A percentile compares a stretch with the other conserved stretches of the same genome.
These are phyloP conservation scores for Colletotrichum siamense DNA, from an alignment of 2,329 filamentous ascomycete species.

Conservation along the genomic window DNA sequence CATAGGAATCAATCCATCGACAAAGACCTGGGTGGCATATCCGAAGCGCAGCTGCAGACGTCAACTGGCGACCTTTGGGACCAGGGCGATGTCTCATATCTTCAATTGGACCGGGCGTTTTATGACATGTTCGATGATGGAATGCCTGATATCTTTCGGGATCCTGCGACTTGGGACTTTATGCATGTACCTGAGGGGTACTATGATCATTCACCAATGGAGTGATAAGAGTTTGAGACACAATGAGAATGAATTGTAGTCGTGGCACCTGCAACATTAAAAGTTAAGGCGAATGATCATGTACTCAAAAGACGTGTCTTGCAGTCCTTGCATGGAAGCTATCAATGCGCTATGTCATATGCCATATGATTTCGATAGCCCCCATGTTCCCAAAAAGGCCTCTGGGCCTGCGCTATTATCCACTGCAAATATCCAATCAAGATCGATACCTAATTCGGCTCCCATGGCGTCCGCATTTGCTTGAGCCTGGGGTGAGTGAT, in stretches of 20 bases:
- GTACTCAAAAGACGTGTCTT: neutral
- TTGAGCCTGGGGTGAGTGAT: neutral
- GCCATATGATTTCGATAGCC: neutral
- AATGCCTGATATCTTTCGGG: conserved; percentile 20
- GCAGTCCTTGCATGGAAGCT: neutral
- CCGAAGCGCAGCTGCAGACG: neutral
- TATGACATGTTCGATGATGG: conserved; percentile 24
- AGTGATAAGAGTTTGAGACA: neutral
- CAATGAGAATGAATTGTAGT: neutral
- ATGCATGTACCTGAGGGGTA: neutral
- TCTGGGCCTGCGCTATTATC: neutral
- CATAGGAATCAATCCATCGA: neutral
- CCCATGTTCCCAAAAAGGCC: neutral
- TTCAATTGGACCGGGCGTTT: conserved; percentile 21
- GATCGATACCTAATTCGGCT: neutral
- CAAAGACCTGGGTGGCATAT: neutral
- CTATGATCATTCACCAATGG: neutral
- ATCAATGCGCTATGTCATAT: neutral
- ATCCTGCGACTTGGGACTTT: neutral
- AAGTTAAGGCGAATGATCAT: neutral
- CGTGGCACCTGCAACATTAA: neutral
- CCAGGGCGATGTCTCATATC: neutral
- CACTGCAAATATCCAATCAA: neutral
- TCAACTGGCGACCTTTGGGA: neutral
- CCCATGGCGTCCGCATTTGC: neutral